Percentiles rank a stretch among this genome's conserved stretches.
These are phyloP conservation scores for Syzygium grande DNA, from an alignment of 345 rosid genomes.

Conservation along the genomic window DNA sequence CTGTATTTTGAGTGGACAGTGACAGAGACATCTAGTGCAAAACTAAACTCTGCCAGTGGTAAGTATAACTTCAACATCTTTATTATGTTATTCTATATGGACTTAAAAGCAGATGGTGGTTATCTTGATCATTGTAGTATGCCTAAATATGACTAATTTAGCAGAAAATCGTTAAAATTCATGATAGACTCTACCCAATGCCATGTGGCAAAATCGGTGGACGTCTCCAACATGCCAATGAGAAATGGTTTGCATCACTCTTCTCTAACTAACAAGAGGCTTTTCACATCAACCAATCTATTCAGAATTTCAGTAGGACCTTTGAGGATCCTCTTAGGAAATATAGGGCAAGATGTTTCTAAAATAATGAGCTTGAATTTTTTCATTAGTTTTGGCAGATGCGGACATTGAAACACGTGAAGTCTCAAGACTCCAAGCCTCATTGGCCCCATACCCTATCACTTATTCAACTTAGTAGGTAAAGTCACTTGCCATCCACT, in stretches of 20 bases:
- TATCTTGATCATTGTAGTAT: background rate
- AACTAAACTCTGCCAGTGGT: too few relatives aligned
- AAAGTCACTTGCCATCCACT: background rate
- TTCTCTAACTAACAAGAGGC: background rate
- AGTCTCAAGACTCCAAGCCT: background rate
- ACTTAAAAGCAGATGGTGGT: too few relatives aligned
- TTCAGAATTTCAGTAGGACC: background rate
- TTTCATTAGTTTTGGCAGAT: background rate
- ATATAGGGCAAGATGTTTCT: background rate
- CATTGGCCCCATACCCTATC: background rate
- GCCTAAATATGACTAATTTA: background rate
- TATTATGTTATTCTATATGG: too few relatives aligned
- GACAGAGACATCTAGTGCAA: too few relatives aligned
- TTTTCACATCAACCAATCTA: background rate
- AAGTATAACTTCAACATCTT: too few relatives aligned
- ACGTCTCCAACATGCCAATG: background rate
- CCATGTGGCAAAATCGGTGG: background rate
- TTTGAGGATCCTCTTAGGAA: background rate
- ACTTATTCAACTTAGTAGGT: background rate
- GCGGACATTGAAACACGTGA: background rate
- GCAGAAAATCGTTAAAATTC: background rate
- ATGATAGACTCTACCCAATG: background rate
- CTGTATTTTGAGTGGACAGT: too few relatives aligned
- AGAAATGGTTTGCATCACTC: background rate
- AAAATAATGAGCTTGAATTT: background rate